Base-by-base conservation (phyloP, 805 yeast genomes). In the Debaryomyces hansenii region DNA sequence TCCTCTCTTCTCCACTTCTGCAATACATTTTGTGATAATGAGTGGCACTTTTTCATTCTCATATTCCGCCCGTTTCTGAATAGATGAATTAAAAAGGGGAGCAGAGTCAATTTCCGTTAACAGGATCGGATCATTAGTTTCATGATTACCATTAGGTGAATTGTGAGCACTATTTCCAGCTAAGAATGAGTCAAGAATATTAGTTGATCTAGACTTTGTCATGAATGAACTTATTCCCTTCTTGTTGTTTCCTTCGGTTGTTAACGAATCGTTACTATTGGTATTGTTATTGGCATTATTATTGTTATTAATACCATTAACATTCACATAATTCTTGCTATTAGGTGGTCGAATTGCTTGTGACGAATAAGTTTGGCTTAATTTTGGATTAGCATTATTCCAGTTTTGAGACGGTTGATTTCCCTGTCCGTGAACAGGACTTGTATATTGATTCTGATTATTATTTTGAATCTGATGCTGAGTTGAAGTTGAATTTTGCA, bases 1-100 rank as follows among this genome's bases (percentile, higher is more conserved):
- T 4, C 96, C 96, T 47, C 89, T 73, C 5, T 61, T 60, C 67
- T 92, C 97, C 44, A 94, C 90, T 55, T 85, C 94, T 20, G 74
- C 70, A 5, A 90, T 67, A 66, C 97, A 89, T 47, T 80, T 74
- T 10, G 84, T 71, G 9, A 94, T 77, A 24, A 94, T 78, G 53
- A 80, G 66, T 10, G 99, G 99, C 9, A 89, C 76, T 9, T 62
- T 53, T 27, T 78, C 71, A 12, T 77, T 74, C 59, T 92, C 99
- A 53, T 66, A 74, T 12, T 69, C 67, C 11, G 87, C 77, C 43
- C 96, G 74, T 45, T 77, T 73, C 48, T 83, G 85, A 44, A 92
- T 73, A 1, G 90, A 75, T 8, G 82, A 73, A 31, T 76, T 69
- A 52, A 78, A 74, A 20, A 76, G 61, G 16, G 72, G 64, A 16